These are phyloP conservation scores for Pelargonium myrrhifolium DNA, from an alignment of 441 rosid genomes.

Conservation along the genomic window DNA sequence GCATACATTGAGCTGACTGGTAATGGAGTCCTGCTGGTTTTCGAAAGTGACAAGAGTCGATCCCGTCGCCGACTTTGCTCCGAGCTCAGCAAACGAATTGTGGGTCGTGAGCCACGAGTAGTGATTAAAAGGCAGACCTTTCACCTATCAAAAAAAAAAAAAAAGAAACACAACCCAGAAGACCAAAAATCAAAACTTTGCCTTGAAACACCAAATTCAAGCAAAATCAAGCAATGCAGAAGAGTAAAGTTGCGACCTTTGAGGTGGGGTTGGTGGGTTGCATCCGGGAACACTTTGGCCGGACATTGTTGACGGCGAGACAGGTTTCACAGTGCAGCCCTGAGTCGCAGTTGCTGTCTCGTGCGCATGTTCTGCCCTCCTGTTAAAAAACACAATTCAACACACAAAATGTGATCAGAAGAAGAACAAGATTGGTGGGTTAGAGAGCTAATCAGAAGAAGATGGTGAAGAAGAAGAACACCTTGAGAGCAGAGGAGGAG, in stretches of 20 bases:
- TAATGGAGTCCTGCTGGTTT: constrained; percentile 22
- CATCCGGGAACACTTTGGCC: constrained; percentile 21
- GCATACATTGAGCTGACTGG: constrained; percentile 19
- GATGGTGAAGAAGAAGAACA: background rate
- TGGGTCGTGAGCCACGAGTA: constrained; percentile 26
- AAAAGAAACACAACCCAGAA: background rate
- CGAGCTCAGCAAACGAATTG: constrained; percentile 21
- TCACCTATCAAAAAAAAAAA: background rate
- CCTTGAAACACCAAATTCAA: no score
- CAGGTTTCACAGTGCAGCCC: background rate
- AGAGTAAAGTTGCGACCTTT: constrained; percentile 1
- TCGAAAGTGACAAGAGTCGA: background rate
- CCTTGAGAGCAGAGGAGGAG: constrained; percentile 2
- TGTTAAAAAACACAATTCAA: background rate
- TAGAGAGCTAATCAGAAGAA: background rate
- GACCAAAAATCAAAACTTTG: background rate
- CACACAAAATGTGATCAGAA: background rate
- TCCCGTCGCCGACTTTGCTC: constrained; percentile 19
- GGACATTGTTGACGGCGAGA: background rate
- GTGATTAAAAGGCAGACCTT: constrained; percentile 21
- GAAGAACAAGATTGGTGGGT: background rate
- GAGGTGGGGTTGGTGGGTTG: constrained; percentile 17
- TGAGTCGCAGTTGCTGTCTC: constrained; percentile 4
- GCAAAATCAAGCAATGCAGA: background rate
- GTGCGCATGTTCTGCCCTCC: background rate